Percentiles rank a stretch among this genome's conserved stretches.
Conservation (phyloP, 176 grass and related monocot species). For the Stipa capillata region DNA sequence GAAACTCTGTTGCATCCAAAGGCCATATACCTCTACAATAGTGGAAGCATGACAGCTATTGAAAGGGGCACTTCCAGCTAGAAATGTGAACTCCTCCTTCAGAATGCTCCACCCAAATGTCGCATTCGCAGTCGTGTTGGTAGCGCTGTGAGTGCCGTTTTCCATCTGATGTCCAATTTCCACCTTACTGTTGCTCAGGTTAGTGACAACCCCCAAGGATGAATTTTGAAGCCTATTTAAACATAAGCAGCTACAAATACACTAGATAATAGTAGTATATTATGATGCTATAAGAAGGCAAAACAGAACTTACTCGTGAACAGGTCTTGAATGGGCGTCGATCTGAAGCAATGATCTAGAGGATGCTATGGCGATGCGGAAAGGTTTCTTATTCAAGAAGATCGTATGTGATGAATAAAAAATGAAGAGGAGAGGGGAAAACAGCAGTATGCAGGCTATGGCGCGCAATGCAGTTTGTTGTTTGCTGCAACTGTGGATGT, state of each 20-base stretch:
- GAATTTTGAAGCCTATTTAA: background rate
- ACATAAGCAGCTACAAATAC: background rate
- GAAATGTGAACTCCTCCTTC: constrained; percentile 51
- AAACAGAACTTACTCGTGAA: constrained; percentile 7
- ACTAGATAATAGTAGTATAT: background rate
- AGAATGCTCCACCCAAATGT: constrained; percentile 35
- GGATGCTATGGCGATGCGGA: background rate
- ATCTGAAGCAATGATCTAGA: constrained; percentile 19
- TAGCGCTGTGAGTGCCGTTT: background rate
- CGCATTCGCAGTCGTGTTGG: constrained; percentile 26
- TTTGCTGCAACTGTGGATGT: background rate
- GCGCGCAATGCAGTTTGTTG: background rate
- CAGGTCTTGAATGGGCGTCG: background rate
- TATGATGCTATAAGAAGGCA: background rate
- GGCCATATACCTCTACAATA: constrained; percentile 45
- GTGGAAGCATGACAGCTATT: constrained; percentile 80
- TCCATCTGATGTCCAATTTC: constrained; percentile 10
- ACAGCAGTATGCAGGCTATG: background rate
- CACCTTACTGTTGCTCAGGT: background rate
- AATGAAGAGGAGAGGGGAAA: background rate
- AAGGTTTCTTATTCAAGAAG: background rate
- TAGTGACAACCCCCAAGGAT: background rate
- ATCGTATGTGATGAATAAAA: background rate
- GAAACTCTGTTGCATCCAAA: background rate
- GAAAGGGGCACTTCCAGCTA: constrained; percentile 32